phyloP scores from a whole-genome alignment of 345 rosid species.

The Populus tremula region DNA sequence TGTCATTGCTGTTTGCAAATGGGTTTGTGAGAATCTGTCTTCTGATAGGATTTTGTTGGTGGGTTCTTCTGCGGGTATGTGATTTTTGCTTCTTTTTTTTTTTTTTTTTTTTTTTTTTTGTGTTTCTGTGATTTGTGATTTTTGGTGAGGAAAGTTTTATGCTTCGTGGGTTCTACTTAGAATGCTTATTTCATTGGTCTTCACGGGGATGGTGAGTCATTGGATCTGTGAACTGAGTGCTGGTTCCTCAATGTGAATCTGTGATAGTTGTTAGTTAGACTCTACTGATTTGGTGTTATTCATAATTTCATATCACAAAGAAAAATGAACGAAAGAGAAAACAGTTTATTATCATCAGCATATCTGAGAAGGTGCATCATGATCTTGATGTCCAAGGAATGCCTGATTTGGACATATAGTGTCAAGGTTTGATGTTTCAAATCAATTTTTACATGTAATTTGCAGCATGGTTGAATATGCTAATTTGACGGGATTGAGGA shows the following conservation, averaged over 20 bases:
- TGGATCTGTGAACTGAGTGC: constrained; percentile 34
- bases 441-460: background rate
- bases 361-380: background rate
- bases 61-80: constrained; percentile 86
- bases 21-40: constrained; percentile 51
- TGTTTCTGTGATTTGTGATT: background rate
- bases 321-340: background rate
- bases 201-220: constrained; percentile 1
- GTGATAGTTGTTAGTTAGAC: background rate
- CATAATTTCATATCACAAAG: background rate
- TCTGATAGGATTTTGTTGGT: constrained; percentile 68
- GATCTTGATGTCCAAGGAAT: background rate
- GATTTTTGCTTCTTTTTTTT: background rate
- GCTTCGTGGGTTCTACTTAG: constrained; percentile 5
- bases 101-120: background rate
- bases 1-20: constrained; percentile 74
- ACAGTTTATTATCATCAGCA: background rate
- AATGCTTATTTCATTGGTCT: background rate
- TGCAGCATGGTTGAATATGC: background rate
- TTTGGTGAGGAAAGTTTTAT: background rate
- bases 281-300: background rate
- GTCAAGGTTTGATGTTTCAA: constrained; percentile 1
- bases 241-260: constrained; percentile 6
- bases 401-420: background rate
- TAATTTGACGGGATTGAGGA: background rate